Percentiles rank a stretch among this genome's conserved stretches.
Evolutionary conservation across 352 stramenopile genomes (phyloP).

Genomic region (Phytophthora pistaciae): DNA sequence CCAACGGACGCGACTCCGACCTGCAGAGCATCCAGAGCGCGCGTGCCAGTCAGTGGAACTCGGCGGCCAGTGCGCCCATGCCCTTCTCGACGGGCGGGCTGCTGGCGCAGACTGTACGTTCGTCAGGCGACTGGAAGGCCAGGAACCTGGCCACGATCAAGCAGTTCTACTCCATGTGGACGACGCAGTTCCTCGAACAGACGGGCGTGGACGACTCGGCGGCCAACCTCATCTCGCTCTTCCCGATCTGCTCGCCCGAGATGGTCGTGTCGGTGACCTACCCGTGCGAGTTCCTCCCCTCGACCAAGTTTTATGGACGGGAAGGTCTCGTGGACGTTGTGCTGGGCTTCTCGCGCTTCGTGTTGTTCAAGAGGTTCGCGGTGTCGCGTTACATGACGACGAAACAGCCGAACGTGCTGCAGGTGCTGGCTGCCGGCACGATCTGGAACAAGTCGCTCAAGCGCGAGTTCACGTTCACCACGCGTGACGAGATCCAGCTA

Average conservation of each 20-base stretch:
- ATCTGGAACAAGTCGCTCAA: conserved; percentile 87
- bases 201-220: conserved; percentile 63
- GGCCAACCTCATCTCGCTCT: conserved; percentile 74
- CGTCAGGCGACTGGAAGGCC: conserved; percentile 84
- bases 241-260: conserved; percentile 85
- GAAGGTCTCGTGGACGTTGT: conserved; percentile 86
- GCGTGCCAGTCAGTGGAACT: conserved; percentile 43
- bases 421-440: conserved; percentile 75
- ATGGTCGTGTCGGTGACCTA: conserved; percentile 83
- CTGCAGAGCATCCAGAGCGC: conserved; percentile 29
- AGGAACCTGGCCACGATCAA: conserved; percentile 85
- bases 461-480: conserved; percentile 85
- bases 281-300: conserved; percentile 82
- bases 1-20: conserved; percentile 70
- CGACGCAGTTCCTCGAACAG: conserved; percentile 75
- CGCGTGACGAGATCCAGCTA: conserved; percentile 80
- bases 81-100: conserved; percentile 47
- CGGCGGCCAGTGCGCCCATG: conserved; percentile 19
- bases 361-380: conserved; percentile 76
- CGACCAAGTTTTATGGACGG: conserved; percentile 79
- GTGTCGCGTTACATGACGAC: conserved; percentile 82
- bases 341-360: conserved; percentile 74
- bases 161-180: conserved; percentile 88
- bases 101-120: conserved; percentile 76
- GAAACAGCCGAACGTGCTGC: conserved; percentile 84